Base-by-base conservation (phyloP, 2,329 filamentous ascomycete genomes). In the Akanthomyces lecanii region DNA sequence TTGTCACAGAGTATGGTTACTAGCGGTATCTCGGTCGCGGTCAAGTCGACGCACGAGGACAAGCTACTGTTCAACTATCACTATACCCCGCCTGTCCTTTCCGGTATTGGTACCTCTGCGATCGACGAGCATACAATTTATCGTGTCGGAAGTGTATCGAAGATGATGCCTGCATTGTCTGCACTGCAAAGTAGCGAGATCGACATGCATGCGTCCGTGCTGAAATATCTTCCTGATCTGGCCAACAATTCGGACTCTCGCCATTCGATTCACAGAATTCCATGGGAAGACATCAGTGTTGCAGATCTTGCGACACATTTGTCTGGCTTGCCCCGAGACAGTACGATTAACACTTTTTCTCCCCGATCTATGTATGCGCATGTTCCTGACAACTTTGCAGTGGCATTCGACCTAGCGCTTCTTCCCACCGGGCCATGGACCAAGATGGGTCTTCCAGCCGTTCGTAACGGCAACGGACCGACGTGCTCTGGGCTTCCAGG, bases 251-350 rank as follows among this genome's bases (percentile, higher is more conserved):
- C 67, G 2, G 66, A 58, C 5, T 61, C 69, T 1, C 58, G 69
- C 7, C 71, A 76, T 52, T 67, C 67, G 4, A 68, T 78, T 8
- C 69, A 71, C 28, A 69, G 72, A 1, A 69, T 79, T 2, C 69
- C 75, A 48, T 84, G 81, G 81, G 74, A 81, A 42, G 76, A 79
- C 11, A 71, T 84, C 38, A 83, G 80, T 0, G 69, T 82, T 5
- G 74, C 73, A 5, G 73, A 78, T 23, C 69, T 83, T 10, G 77
- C 79, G 1, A 75, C 73, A 3, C 81, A 83, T 48, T 71, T 82
- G 12, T 75, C 76, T 18, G 81, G 81, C 0, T 69, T 82, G 28
- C 72, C 69, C 0, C 72, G 70, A 11, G 76, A 77, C 48, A 68
- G 72, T 79, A 68, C 44, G 50, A 12, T 38, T 0, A 5, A 6